These are phyloP conservation scores for Mortierella sp. DNA, from an alignment of 371 early-diverging fungal species.

Conservation along the genomic window DNA sequence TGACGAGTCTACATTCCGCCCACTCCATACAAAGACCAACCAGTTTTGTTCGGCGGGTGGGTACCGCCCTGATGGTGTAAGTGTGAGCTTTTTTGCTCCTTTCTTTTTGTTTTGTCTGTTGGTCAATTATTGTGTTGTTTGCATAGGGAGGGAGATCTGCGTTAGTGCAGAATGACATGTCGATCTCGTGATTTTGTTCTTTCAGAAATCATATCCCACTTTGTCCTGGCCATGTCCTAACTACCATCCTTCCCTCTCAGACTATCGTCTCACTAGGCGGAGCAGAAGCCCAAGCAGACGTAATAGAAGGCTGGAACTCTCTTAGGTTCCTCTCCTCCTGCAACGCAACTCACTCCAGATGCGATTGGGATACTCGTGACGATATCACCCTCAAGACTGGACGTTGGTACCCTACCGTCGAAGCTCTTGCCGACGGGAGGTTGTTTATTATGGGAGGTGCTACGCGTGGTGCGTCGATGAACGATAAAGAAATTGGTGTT, in stretches of 20 bases:
- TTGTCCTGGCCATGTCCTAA: not conserved
- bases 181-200: not conserved
- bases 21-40: slow-evolving; percentile 66
- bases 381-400: slow-evolving; percentile 50
- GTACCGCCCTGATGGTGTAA: slow-evolving; percentile 63
- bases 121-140: too few relatives aligned
- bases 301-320: slow-evolving; percentile 67
- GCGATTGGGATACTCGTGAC: slow-evolving; percentile 62
- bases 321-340: slow-evolving; percentile 69
- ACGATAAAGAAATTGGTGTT: slow-evolving; percentile 65
- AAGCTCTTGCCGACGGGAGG: slow-evolving; percentile 68
- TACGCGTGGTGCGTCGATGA: slow-evolving; percentile 64
- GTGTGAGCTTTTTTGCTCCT: slow-evolving; percentile 28
- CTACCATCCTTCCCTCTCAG: too few relatives aligned
- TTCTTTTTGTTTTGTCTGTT: too few relatives aligned
- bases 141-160: not conserved
- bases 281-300: slow-evolving; percentile 53
- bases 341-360: slow-evolving; percentile 53
- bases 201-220: not conserved
- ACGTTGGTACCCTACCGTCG: slow-evolving; percentile 77
- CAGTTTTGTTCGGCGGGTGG: slow-evolving; percentile 77
- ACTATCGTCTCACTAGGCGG: slow-evolving; percentile 55
- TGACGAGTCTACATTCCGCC: slow-evolving; percentile 62
- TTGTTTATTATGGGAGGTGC: slow-evolving; percentile 73
- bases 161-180: not conserved